These are phyloP conservation scores for Tylopilus microsporus DNA, from an alignment of 1,284 basidiomycete species.

Conservation along the genomic window DNA sequence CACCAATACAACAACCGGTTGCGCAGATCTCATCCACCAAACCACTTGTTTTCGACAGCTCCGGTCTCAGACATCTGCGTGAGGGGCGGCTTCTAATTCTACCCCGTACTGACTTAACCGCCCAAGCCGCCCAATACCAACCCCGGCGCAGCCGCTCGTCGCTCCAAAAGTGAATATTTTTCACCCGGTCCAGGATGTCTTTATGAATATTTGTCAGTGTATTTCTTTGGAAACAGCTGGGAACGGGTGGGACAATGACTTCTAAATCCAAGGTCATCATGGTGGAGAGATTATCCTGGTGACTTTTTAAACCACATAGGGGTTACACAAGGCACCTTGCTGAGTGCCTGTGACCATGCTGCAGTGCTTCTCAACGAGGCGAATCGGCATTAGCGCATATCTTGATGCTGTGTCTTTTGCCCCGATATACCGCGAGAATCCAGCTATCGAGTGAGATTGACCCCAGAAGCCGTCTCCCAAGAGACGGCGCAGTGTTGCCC, in stretches of 20 bases:
- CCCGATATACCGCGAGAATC: conserved; percentile 10
- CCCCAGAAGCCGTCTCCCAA: conserved; percentile 8
- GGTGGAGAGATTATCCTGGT: conserved; percentile 1
- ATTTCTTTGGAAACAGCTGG: conserved; percentile 1
- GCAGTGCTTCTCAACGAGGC: conserved; percentile 1
- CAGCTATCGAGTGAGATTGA: background rate
- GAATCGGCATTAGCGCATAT: background rate
- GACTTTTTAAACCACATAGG: background rate
- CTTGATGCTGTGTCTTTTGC: conserved; percentile 8
- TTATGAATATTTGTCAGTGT: background rate
- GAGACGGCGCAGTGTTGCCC: background rate
- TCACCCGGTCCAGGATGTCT: background rate
- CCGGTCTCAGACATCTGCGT: conserved; percentile 5
- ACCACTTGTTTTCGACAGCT: conserved; percentile 12
- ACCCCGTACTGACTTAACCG: background rate
- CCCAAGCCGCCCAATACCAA: background rate
- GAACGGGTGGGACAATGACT: background rate
- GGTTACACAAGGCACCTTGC: background rate
- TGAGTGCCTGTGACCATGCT: conserved; percentile 5
- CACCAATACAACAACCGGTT: conserved; percentile 1
- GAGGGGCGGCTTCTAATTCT: conserved; percentile 1
- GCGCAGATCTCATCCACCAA: conserved; percentile 10
- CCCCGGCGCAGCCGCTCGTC: background rate
- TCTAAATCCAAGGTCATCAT: background rate
- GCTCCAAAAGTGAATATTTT: background rate